phyloP scores from a whole-genome alignment of 148 eudicot species.

The Heliosperma pusillum region DNA sequence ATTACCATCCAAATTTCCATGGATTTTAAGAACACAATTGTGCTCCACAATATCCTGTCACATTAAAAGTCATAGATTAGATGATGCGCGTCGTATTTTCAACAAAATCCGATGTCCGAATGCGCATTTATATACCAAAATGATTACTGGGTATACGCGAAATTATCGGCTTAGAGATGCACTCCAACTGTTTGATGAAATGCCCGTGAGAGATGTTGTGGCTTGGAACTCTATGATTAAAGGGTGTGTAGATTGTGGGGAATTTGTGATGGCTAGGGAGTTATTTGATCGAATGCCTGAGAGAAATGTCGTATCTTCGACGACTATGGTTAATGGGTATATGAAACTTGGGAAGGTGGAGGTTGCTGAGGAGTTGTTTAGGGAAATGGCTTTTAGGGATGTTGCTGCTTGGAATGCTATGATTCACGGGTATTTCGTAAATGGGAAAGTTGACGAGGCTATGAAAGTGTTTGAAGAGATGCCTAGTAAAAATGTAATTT shows the following conservation, averaged over 20 bases:
- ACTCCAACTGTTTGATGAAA: slow-evolving; percentile 57
- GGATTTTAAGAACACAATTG: background rate
- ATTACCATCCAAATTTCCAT: slow-evolving; percentile 1
- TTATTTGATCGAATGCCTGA: slow-evolving; percentile 65
- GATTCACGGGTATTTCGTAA: slow-evolving; percentile 64
- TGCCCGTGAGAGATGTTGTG: slow-evolving; percentile 52
- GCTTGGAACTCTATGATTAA: slow-evolving; percentile 71
- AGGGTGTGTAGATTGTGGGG: slow-evolving; percentile 71
- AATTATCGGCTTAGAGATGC: slow-evolving; percentile 48
- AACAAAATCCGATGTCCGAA: slow-evolving; percentile 34
- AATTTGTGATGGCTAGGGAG: slow-evolving; percentile 37
- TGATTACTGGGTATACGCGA: slow-evolving; percentile 35
- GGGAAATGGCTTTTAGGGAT: slow-evolving; percentile 64
- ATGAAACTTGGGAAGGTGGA: slow-evolving; percentile 46
- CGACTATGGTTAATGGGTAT: slow-evolving; percentile 69
- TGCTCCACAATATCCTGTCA: slow-evolving; percentile 29
- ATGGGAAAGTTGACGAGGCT: slow-evolving; percentile 53
- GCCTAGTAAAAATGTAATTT: slow-evolving; percentile 58
- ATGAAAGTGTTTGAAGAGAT: slow-evolving; percentile 49
- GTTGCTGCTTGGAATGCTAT: slow-evolving; percentile 73
- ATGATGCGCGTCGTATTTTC: slow-evolving; percentile 32
- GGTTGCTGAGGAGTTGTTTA: slow-evolving; percentile 55
- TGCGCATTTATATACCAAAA: slow-evolving; percentile 49
- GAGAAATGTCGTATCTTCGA: slow-evolving; percentile 68
- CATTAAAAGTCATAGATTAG: slow-evolving; percentile 24